A percentile compares a stretch with the other conserved stretches of the same genome.
These are phyloP conservation scores for Pyracantha coccinea DNA, from an alignment of 331 rosid species.

Conservation along the genomic window DNA sequence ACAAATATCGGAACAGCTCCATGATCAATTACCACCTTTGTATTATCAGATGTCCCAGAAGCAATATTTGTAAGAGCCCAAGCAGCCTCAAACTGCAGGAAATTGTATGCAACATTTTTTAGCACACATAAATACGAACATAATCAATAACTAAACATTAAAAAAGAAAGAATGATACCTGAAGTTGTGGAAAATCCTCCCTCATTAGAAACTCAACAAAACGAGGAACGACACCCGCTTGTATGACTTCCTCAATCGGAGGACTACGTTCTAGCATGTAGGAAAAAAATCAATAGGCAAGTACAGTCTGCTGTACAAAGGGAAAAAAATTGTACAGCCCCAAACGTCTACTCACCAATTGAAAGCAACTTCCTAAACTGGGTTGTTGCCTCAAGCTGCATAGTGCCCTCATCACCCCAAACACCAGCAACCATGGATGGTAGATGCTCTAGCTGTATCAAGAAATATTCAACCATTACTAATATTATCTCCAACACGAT, in stretches of 20 bases:
- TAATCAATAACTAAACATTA: too few species aligned
- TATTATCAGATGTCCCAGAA: constrained; percentile 93
- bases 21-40: constrained; percentile 77
- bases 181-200: constrained; percentile 80
- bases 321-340: not conserved
- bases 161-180: constrained; percentile 31
- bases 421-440: constrained; percentile 77
- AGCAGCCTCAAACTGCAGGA: constrained; percentile 78
- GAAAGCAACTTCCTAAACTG: constrained; percentile 82
- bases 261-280: constrained; percentile 53
- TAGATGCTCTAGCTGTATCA: constrained; percentile 63
- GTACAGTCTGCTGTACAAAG: not conserved
- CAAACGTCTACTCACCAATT: constrained; percentile 42
- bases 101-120: not conserved
- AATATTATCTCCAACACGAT: not conserved
- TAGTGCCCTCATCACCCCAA: constrained; percentile 42
- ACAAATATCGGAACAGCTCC: constrained; percentile 90
- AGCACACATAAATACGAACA: not conserved
- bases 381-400: constrained; percentile 79
- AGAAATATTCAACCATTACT: not conserved
- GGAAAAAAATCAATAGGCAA: not conserved
- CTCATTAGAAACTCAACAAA: constrained; percentile 76
- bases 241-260: constrained; percentile 87
- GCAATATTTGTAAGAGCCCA: constrained; percentile 95
- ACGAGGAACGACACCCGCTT: constrained; percentile 84